phyloP scores from a whole-genome alignment of 371 early-diverging fungal genomes.

The Apophysomyces elegans region DNA sequence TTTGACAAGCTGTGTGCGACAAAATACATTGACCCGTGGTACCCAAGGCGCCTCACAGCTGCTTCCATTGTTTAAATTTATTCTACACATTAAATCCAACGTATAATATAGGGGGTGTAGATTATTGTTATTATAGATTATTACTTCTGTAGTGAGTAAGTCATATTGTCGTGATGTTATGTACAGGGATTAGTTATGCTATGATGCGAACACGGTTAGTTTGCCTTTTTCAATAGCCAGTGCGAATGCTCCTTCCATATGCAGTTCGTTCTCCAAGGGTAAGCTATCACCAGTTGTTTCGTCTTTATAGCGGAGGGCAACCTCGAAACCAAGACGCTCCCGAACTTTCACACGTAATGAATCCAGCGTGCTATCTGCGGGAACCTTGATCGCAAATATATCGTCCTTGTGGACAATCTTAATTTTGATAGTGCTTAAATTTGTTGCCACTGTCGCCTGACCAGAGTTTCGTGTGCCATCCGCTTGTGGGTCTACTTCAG shows the following conservation, averaged over 20 bases:
- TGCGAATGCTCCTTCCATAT: constrained; percentile 43
- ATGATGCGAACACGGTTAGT: constrained; percentile 31
- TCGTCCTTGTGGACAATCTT: constrained; percentile 70
- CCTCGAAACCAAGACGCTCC: constrained; percentile 46
- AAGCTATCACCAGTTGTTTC: constrained; percentile 26
- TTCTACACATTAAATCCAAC: no score
- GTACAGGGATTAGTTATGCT: constrained; percentile 4
- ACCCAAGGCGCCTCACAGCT: no score
- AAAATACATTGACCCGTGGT: no score
- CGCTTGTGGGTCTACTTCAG: constrained; percentile 41
- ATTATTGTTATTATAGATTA: neutral
- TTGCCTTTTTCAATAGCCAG: constrained; percentile 37
- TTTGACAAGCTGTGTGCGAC: no score
- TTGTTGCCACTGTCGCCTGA: constrained; percentile 12
- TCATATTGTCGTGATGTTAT: constrained; percentile 8
- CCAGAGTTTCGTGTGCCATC: neutral
- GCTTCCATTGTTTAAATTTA: no score
- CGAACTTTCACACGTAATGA: constrained; percentile 56
- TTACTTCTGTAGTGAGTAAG: constrained; percentile 14
- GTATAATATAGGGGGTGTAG: no score
- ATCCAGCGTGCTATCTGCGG: constrained; percentile 54
- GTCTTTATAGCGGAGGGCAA: constrained; percentile 30
- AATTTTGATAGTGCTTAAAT: constrained; percentile 52
- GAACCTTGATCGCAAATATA: constrained; percentile 72
- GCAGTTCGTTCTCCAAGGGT: constrained; percentile 32